Evolutionary conservation across 2,329 filamentous ascomycete species (phyloP).

Genomic region (Albophoma yamanashiensis): DNA sequence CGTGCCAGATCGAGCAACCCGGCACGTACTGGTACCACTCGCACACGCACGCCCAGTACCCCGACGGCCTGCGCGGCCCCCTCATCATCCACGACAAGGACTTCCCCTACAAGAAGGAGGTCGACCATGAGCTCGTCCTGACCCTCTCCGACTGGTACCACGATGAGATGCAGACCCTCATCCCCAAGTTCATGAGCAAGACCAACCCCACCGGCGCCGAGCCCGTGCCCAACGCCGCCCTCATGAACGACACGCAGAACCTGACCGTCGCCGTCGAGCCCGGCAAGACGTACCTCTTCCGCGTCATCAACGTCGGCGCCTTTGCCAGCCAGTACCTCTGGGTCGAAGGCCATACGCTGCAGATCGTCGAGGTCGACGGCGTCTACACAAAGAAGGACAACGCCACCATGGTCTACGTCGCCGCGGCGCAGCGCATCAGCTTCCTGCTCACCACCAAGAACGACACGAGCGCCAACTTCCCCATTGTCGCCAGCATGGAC

Average conservation of each 20-base stretch:
- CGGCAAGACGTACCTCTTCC: slow-evolving; percentile 62
- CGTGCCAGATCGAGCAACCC: slow-evolving; percentile 44
- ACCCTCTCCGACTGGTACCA: slow-evolving; percentile 67
- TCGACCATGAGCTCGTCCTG: slow-evolving; percentile 53
- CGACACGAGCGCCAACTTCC: slow-evolving; percentile 50
- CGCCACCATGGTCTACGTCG: slow-evolving; percentile 54
- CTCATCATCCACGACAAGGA: slow-evolving; percentile 54
- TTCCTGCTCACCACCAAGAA: slow-evolving; percentile 54
- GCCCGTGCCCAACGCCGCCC: slow-evolving; percentile 55
- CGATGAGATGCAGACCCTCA: slow-evolving; percentile 36
- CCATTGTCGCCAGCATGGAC: slow-evolving; percentile 62
- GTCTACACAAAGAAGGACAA: slow-evolving; percentile 52
- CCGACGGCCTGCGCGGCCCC: slow-evolving; percentile 56
- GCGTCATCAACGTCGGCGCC: slow-evolving; percentile 62
- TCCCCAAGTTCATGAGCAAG: slow-evolving; percentile 39
- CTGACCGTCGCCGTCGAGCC: slow-evolving; percentile 49
- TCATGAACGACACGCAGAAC: slow-evolving; percentile 62
- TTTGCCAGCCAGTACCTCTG: slow-evolving; percentile 58
- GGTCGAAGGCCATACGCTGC: slow-evolving; percentile 57
- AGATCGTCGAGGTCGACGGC: slow-evolving; percentile 63
- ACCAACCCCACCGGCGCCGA: slow-evolving; percentile 47
- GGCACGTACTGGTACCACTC: slow-evolving; percentile 77
- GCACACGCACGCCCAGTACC: slow-evolving; percentile 56
- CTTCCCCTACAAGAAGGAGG: slow-evolving; percentile 43
- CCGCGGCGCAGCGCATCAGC: slow-evolving; percentile 56